Evolutionary conservation across 2,329 filamentous ascomycete species (phyloP).

Genomic region (Aureobasidium vineae): DNA sequence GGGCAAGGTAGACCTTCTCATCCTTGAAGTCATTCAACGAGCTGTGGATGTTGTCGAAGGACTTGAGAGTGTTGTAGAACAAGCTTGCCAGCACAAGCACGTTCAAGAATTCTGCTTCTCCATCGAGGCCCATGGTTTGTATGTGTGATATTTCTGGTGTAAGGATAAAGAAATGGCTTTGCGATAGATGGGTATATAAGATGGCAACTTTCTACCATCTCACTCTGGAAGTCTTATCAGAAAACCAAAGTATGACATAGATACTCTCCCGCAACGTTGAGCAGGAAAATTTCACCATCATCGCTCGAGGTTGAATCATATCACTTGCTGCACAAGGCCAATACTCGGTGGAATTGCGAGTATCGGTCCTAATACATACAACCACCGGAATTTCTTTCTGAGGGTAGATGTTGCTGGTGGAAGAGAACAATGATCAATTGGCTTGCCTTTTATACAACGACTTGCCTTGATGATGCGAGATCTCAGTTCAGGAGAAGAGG

Average conservation of each 20-base stretch:
- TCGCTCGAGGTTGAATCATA: constrained; percentile 21
- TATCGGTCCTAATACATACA: constrained; percentile 20
- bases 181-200: not conserved
- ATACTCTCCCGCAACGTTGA: constrained; percentile 23
- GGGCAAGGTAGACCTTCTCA: constrained; percentile 46
- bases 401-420: not conserved
- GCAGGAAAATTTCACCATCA: constrained; percentile 23
- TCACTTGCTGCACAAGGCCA: constrained; percentile 20
- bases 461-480: not conserved
- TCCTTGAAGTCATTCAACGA: constrained; percentile 44
- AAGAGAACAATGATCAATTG: not conserved
- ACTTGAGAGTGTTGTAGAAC: constrained; percentile 50
- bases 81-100: constrained; percentile 46
- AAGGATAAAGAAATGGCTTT: not conserved
- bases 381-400: constrained; percentile 1
- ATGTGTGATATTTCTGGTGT: not conserved
- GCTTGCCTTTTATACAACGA: not conserved
- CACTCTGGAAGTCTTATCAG: constrained; percentile 10
- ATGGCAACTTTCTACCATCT: constrained; percentile 13
- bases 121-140: constrained; percentile 9
- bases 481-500: not conserved
- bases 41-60: constrained; percentile 48
- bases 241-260: constrained; percentile 19
- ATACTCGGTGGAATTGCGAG: constrained; percentile 23
- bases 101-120: constrained; percentile 37